phyloP scores from a whole-genome alignment of 768 basidiomycete species.

The Hydnomerulius pinastri region DNA sequence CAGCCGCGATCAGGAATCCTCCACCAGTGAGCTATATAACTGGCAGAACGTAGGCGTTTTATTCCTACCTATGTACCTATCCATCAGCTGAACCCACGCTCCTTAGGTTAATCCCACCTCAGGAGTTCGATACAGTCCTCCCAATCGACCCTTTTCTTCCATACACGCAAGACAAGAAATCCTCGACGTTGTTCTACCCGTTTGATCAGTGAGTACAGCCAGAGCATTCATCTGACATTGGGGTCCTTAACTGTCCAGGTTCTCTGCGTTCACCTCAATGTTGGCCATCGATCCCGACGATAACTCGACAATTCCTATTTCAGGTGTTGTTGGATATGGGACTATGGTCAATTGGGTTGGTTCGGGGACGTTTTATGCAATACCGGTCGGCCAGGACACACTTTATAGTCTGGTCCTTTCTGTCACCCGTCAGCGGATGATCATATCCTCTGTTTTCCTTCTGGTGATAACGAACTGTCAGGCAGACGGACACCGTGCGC shows the following conservation, averaged over 20 bases:
- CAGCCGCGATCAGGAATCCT: background rate
- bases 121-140: slow-evolving; percentile 1
- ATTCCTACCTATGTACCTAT: background rate
- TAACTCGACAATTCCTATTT: slow-evolving; percentile 1
- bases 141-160: slow-evolving; percentile 5
- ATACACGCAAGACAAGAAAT: slow-evolving; percentile 1
- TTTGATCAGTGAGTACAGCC: slow-evolving; percentile 1
- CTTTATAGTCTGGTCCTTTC: background rate
- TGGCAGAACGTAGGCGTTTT: background rate
- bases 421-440: background rate
- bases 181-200: slow-evolving; percentile 1
- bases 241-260: background rate
- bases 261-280: background rate
- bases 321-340: slow-evolving; percentile 3
- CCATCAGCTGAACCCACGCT: background rate
- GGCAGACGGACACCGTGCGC: too few species aligned
- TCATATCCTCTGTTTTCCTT: background rate
- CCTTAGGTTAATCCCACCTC: background rate
- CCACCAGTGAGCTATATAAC: slow-evolving; percentile 1
- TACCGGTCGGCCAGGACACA: background rate
- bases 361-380: background rate
- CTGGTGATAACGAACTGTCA: slow-evolving; percentile 3
- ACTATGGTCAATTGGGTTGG: slow-evolving; percentile 3
- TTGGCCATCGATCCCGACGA: slow-evolving; percentile 5
- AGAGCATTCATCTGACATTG: background rate